phyloP scores from a whole-genome alignment of 805 yeast genomes.

The Pichia exigua region DNA sequence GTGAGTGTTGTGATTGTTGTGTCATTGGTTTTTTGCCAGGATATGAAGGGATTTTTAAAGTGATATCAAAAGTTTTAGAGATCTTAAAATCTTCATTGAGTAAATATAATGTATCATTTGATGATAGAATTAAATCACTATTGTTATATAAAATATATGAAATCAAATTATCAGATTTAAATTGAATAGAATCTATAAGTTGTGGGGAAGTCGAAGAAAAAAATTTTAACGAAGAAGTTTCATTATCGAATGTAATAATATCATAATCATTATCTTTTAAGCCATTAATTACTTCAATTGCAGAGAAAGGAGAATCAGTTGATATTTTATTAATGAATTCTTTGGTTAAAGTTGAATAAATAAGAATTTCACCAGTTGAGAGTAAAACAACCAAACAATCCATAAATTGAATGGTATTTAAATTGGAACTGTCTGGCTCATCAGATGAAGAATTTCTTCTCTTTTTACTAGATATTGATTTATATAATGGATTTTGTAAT shows the following conservation, averaged over 20 bases:
- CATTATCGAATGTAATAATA: slow-evolving; percentile 26
- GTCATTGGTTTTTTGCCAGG: not conserved
- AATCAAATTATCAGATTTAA: slow-evolving; percentile 12
- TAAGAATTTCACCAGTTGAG: slow-evolving; percentile 32
- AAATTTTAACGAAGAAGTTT: slow-evolving; percentile 19
- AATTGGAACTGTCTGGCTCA: not conserved
- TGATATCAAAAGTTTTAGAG: slow-evolving; percentile 14
- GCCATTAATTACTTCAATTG: slow-evolving; percentile 18
- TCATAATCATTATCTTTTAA: slow-evolving; percentile 11
- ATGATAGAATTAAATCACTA: slow-evolving; percentile 6
- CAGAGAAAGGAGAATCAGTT: slow-evolving; percentile 22
- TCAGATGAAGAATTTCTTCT: slow-evolving; percentile 17
- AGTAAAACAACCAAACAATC: slow-evolving; percentile 19
- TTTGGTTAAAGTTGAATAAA: slow-evolving; percentile 37
- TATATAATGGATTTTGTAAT: not conserved
- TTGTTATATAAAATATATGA: slow-evolving; percentile 1
- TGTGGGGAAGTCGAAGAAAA: slow-evolving; percentile 20
- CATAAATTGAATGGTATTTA: not conserved
- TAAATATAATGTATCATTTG: slow-evolving; percentile 4
- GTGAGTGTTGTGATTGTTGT: not conserved
- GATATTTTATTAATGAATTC: slow-evolving; percentile 32
- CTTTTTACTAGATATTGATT: slow-evolving; percentile 16
- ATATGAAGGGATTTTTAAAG: not conserved
- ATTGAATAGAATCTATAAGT: slow-evolving; percentile 12
- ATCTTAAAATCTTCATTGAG: slow-evolving; percentile 5